These are phyloP conservation scores for Caulochytrium protostelioides DNA, from an alignment of 371 early-diverging fungal species.

Conservation along the genomic window DNA sequence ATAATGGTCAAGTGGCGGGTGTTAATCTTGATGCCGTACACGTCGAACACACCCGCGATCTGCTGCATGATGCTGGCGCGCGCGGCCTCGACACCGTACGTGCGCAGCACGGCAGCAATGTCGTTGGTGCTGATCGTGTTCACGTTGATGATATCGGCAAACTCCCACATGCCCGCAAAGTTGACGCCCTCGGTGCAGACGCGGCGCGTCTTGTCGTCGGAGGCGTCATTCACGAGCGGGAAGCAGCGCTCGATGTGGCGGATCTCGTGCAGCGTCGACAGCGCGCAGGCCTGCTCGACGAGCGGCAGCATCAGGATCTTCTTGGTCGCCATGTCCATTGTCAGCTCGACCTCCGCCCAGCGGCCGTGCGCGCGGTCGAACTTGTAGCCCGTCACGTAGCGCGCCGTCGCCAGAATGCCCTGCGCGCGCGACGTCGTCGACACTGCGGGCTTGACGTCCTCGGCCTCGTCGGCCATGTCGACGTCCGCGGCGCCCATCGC, in stretches of 20 bases:
- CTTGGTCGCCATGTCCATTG: slow-evolving; percentile 32
- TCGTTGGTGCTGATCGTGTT: slow-evolving; percentile 87
- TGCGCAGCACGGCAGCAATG: slow-evolving; percentile 69
- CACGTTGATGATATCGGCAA: slow-evolving; percentile 38
- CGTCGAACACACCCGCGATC: slow-evolving; percentile 86
- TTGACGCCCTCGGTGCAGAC: slow-evolving; percentile 75
- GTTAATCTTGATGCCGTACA: slow-evolving; percentile 93
- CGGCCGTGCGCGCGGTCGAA: slow-evolving; percentile 45
- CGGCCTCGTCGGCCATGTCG: slow-evolving; percentile 24
- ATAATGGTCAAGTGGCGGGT: slow-evolving; percentile 88
- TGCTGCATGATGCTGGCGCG: slow-evolving; percentile 87
- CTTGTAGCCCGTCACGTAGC: slow-evolving; percentile 32
- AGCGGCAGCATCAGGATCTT: slow-evolving; percentile 84
- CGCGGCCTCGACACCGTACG: slow-evolving; percentile 99
- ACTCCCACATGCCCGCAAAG: slow-evolving; percentile 72
- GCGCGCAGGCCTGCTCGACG: slow-evolving; percentile 43
- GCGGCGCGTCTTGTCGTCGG: slow-evolving; percentile 46
- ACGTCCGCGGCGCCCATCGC: slow-evolving; percentile 28
- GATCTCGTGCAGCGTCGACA: slow-evolving; percentile 64
- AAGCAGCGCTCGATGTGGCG: slow-evolving; percentile 56
- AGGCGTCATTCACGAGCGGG: slow-evolving; percentile 47
- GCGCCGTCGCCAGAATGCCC: slow-evolving; percentile 7
- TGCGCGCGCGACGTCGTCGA: slow-evolving; percentile 5
- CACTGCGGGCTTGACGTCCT: slow-evolving; percentile 30
- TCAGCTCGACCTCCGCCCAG: slow-evolving; percentile 58